Conservation (phyloP, 140 eudicot species). For the Cichorium intybus region DNA sequence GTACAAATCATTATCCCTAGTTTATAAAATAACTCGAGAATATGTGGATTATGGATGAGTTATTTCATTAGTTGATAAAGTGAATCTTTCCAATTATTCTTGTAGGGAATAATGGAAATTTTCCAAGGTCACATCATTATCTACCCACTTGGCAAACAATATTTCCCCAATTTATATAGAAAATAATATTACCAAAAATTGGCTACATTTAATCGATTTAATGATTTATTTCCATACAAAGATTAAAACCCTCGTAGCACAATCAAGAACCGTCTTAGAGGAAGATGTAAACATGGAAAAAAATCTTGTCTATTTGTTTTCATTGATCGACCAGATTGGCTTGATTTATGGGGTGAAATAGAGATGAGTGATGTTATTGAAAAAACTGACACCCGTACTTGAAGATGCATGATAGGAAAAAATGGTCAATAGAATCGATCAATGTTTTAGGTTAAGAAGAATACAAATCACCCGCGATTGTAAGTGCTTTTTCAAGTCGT, state of each 20-base stretch:
- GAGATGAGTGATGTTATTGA: slow-evolving; percentile 56
- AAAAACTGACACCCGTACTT: slow-evolving; percentile 57
- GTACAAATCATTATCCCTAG: too few species aligned
- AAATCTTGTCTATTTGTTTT: slow-evolving; percentile 73
- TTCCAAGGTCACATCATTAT: slow-evolving; percentile 72
- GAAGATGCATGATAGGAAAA: slow-evolving; percentile 75
- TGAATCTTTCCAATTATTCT: slow-evolving; percentile 82
- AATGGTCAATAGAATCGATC: slow-evolving; percentile 50
- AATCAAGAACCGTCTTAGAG: slow-evolving; percentile 53
- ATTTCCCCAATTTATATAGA: slow-evolving; percentile 61
- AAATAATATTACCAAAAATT: slow-evolving; percentile 36
- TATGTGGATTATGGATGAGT: slow-evolving; percentile 90
- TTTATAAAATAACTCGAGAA: slow-evolving; percentile 76
- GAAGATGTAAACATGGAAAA: slow-evolving; percentile 64
- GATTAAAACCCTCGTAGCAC: slow-evolving; percentile 53
- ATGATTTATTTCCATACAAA: slow-evolving; percentile 86
- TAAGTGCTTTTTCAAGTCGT: slow-evolving; percentile 42
- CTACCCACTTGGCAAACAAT: slow-evolving; percentile 83
- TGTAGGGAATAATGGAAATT: slow-evolving; percentile 98
- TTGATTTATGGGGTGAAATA: slow-evolving; percentile 81
- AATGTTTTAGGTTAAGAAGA: slow-evolving; percentile 58
- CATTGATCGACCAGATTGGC: slow-evolving; percentile 96
- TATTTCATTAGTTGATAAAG: slow-evolving; percentile 91
- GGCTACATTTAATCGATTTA: slow-evolving; percentile 79
- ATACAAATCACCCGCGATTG: slow-evolving; percentile 59